phyloP scores from a whole-genome alignment of 192 early-diverging fungal genomes.

The Podochytrium sp. region DNA sequence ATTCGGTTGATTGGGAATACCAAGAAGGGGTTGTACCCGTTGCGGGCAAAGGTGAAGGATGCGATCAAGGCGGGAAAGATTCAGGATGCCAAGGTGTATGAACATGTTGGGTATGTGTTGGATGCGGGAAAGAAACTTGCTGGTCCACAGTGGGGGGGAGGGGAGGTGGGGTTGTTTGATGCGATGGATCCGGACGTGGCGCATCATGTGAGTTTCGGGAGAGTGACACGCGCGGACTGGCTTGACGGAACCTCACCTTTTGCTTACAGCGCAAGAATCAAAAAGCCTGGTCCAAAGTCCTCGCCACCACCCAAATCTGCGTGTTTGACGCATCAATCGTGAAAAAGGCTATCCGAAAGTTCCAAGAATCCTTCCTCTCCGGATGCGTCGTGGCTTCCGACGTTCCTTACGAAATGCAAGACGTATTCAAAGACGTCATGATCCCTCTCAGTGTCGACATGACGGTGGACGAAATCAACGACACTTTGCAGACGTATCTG shows the following conservation, averaged over 20 bases:
- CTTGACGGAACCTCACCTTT: not conserved
- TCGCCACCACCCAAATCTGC: conserved; percentile 26
- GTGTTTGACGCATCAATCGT: conserved; percentile 23
- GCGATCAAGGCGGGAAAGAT: conserved; percentile 17
- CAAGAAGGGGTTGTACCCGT: conserved; percentile 8
- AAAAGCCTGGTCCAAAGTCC: conserved; percentile 7
- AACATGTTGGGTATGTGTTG: conserved; percentile 26
- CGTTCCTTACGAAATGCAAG: conserved; percentile 21
- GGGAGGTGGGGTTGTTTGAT: conserved; percentile 14
- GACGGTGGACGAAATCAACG: conserved; percentile 11
- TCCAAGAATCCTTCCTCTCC: conserved; percentile 14
- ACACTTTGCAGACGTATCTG: conserved; percentile 10
- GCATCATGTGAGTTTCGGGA: conserved; percentile 29
- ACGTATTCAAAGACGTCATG: conserved; percentile 15
- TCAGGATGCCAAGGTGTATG: conserved; percentile 9
- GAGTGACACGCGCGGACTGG: not conserved
- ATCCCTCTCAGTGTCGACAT: conserved; percentile 11
- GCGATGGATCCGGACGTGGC: conserved; percentile 12
- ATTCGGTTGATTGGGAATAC: conserved; percentile 8
- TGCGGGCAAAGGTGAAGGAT: not conserved
- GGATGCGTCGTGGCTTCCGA: conserved; percentile 24
- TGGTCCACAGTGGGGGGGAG: not conserved
- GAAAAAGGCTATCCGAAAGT: conserved; percentile 19
- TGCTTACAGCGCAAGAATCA: conserved; percentile 7
- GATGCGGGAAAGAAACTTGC: not conserved